Evolutionary conservation across 23 red algal genomes (phyloP), one percentile per base, ranked within the genome.

Genomic region (Gracilaria domingensis): DNA sequence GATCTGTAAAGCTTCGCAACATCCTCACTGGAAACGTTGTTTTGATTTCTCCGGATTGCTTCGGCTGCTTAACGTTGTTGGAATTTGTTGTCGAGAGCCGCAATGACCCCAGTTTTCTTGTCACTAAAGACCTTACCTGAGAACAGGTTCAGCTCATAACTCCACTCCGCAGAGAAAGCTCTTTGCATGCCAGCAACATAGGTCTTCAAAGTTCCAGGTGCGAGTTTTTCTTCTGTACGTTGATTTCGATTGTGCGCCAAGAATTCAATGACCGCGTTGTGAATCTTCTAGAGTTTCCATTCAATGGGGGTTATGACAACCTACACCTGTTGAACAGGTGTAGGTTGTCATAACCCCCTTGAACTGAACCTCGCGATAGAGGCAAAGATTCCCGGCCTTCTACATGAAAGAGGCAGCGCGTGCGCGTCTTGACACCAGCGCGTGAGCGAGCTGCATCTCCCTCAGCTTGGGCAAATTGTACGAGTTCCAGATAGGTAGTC

Each of bases 41-140:
- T 79, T 13, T 49, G 75, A 79, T 37, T 49, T 12, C 50, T 40
- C 16, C 25, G 39, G 1, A 56, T 21, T 2, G 20, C 25, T 4
- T 37, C 75, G 12, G 28, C 45, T 14, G 75, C 75, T 79, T 79
- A 21, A 49, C 42, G 42, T 21, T 79, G 30, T 12, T 25, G 3
- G 4, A 79, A 13, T 56, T 79, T 79, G 40, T 79, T 79, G 25
- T 40, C 75, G 2, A 79, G 21, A 49, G 50, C 75, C 4, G 50
- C 4, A 12, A 56, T 23, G 14, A 79, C 3, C 1, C 50, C 75
- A 3, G 54, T 56, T 7, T 25, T 26, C 50, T 50, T 56, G 20
- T 50, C 75, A 2, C 2, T 2, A 40, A 79, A 79, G 12, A 79
- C 37, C 3, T 8, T 37, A 79, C 50, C 45, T 1, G 2, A 12